Evolutionary conservation across 257 asterid species (phyloP).

Genomic region (Solanum neorickii): DNA sequence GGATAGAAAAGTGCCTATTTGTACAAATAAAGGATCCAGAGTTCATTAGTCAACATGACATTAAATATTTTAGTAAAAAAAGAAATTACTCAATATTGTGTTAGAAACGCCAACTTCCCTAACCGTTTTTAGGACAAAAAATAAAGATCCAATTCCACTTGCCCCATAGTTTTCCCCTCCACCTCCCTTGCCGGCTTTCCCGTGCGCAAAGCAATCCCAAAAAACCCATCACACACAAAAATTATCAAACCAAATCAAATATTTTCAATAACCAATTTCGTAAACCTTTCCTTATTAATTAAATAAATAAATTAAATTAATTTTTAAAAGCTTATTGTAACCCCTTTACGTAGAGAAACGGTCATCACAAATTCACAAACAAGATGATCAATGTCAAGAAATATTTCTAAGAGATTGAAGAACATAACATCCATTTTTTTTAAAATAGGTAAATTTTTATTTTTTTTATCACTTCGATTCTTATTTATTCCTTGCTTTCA

Average conservation of each 20-base stretch:
- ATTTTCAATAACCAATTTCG: background rate
- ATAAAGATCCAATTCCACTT: conserved; percentile 7
- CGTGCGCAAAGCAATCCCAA: background rate
- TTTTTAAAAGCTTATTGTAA: conserved; percentile 4
- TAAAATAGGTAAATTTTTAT: background rate
- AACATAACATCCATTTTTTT: background rate
- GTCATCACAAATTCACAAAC: background rate
- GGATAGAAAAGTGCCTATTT: too few relatives aligned
- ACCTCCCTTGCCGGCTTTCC: background rate
- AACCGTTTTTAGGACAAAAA: conserved; percentile 25
- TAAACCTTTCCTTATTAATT: conserved; percentile 2
- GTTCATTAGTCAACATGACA: background rate
- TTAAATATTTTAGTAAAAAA: background rate
- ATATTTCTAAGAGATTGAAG: background rate
- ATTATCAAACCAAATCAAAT: background rate
- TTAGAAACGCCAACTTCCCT: conserved; percentile 27
- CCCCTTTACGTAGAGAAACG: background rate
- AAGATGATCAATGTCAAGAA: background rate
- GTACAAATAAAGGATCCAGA: too few relatives aligned
- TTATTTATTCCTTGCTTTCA: background rate
- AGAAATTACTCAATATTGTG: background rate
- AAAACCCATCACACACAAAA: background rate
- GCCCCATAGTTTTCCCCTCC: conserved; percentile 7
- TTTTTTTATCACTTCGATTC: background rate
- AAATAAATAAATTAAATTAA: background rate